Evolutionary conservation across 2,329 filamentous ascomycete species (phyloP), one percentile per base, ranked within the genome.

Genomic region (Cladophialophora yegresii): DNA sequence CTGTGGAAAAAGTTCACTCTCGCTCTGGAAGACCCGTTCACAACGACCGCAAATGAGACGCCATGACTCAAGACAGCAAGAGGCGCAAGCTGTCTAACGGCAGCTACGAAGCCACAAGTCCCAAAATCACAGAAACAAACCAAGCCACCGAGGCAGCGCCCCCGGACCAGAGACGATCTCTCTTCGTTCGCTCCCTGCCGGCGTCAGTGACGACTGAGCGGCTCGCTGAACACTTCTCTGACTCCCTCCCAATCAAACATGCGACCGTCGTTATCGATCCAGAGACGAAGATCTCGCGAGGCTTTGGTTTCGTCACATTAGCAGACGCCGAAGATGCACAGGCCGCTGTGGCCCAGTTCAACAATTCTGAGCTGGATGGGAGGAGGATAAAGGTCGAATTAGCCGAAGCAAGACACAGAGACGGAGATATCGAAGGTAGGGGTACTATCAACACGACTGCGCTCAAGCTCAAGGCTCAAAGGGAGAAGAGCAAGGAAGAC

Each of bases 301-400:
- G 95, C 20, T 99, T 92, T 77, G 95, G 95, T 59, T 99, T 99
- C 77, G 93, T 99, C 63, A 98, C 95, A 1, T 95, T 99, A 73
- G 91, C 93, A 71, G 95, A 99, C 75, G 85, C 90, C 32, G 93
- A 97, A 70, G 95, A 99, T 80, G 93, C 93, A 12, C 81, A 88
- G 69, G 85, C 88, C 68, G 96, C 95, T 20, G 85, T 90, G 74
- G 85, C 89, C 63, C 89, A 96, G 75, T 85, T 97, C 73, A 87
- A 96, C 76, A 90, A 91, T 67, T 83, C 89, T 53, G 80, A 86
- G 28, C 85, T 96, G 71, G 86, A 92, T 56, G 93, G 93, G 22
- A 87, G 89, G 71, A 91, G 89, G 69, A 87, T 99, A 72, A 88
- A 87, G 64, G 85, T 98, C 60, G 95, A 99, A 71, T 82, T 96